phyloP scores from a whole-genome alignment of 345 rosid genomes.

The Populus nigra region DNA sequence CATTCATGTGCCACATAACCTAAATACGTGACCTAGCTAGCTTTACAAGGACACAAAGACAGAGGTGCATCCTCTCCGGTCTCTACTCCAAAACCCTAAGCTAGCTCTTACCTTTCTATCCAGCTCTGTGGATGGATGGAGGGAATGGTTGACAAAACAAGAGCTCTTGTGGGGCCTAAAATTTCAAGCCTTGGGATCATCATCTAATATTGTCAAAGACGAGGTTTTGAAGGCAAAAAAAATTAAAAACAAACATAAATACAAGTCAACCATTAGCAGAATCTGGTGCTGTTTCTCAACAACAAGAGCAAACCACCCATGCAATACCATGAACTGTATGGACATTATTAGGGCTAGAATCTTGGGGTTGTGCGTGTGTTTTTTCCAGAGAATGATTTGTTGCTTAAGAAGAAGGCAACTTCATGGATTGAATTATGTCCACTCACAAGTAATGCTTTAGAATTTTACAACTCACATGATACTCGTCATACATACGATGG shows the following conservation, averaged over 20 bases:
- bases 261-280: slow-evolving; percentile 24
- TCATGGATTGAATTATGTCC: background rate
- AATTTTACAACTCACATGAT: background rate
- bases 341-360: slow-evolving; percentile 30
- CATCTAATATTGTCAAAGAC: no score
- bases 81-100: background rate
- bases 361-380: slow-evolving; percentile 17
- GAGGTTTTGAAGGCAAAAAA: no score
- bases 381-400: slow-evolving; percentile 27
- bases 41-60: background rate
- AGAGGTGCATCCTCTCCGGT: background rate
- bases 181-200: background rate
- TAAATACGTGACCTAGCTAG: background rate
- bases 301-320: slow-evolving; percentile 9
- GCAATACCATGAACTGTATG: slow-evolving; percentile 13
- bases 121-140: background rate
- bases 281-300: slow-evolving; percentile 18
- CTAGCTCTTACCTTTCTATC: background rate
- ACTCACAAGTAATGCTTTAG: background rate
- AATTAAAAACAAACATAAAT: no score
- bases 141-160: background rate
- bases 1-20: slow-evolving; percentile 12
- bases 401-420: slow-evolving; percentile 29
- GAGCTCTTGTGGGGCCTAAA: background rate
- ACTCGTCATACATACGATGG: background rate